A percentile compares a stretch with the other conserved stretches of the same genome.
phyloP scores from a whole-genome alignment of 2,329 filamentous ascomycete species.

The Pseudogymnoascus sp. region DNA sequence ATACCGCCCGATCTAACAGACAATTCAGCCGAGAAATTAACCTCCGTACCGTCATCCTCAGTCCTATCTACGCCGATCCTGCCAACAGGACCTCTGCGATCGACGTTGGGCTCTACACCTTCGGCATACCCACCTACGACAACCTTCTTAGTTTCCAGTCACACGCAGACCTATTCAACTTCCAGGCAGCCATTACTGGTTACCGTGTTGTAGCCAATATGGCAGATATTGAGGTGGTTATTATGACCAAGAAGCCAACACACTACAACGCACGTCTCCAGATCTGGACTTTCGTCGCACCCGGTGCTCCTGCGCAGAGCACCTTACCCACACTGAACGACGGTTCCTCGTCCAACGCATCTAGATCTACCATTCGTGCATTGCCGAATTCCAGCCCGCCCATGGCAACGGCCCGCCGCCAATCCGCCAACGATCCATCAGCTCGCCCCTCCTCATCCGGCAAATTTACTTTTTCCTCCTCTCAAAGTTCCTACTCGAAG shows the following conservation, averaged over 20 bases:
- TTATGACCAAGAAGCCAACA: slow-evolving; percentile 3
- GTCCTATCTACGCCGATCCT: slow-evolving; percentile 11
- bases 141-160: slow-evolving; percentile 10
- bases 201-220: slow-evolving; percentile 6
- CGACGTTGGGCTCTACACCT: slow-evolving; percentile 7
- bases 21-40: background rate
- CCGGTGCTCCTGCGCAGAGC: background rate
- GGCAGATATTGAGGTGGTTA: slow-evolving; percentile 6
- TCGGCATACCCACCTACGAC: background rate
- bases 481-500: background rate
- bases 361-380: background rate
- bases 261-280: slow-evolving; percentile 8
- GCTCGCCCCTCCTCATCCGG: background rate
- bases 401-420: background rate
- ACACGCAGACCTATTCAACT: background rate
- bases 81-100: background rate
- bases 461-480: background rate
- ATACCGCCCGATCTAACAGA: background rate
- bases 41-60: slow-evolving; percentile 6
- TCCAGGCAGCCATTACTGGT: slow-evolving; percentile 11
- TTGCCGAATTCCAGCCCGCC: background rate
- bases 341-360: background rate
- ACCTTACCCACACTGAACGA: background rate
- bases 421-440: background rate
- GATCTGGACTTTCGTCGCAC: slow-evolving; percentile 2